Evolutionary conservation across 2,329 filamentous ascomycete genomes (phyloP), one percentile per base, ranked within the genome.

Genomic region (Ophiognomonia clavigignenti-juglandacearum): DNA sequence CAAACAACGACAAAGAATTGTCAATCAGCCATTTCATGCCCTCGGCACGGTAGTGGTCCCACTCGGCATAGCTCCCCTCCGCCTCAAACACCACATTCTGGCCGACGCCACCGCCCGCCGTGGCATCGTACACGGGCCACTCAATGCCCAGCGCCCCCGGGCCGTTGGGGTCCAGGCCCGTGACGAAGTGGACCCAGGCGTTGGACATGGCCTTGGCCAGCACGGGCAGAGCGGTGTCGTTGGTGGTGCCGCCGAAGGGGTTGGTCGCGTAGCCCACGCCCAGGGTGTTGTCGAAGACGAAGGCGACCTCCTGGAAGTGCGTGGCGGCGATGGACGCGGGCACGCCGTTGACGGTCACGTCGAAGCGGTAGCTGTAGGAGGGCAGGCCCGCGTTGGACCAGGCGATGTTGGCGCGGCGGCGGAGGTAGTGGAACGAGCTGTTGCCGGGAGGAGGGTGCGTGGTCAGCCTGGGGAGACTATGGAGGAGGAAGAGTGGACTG

Each of bases 101-200:
- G 31, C 48, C 22, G 13, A 50, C 49, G 13, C 54, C 56, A 23
- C 56, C 55, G 22, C 54, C 55, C 11, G 37, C 39, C 14, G 49
- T 50, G 3, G 51, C 49, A 20, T 57, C 52, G 48, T 55, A 57
- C 24, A 41, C 43, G 2, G 55, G 55, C 55, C 55, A 58, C 19
- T 43, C 10, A 42, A 53, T 43, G 11, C 35, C 37, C 19, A 46
- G 36, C 50, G 53, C 44, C 50, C 56, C 24, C 56, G 44, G 34
- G 46, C 59, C 51, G 49, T 71, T 75, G 19, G 75, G 75, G 57
- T 75, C 63, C 18, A 68, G 57, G 37, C 62, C 64, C 40, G 68
- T 61, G 42, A 77, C 66, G 52, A 78, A 80, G 4, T 64, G 65
- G 20, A 72, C 68, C 76, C 76, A 79, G 65, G 72, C 72, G 41